These are phyloP conservation scores for Aspergillaceae sp. DNA, from an alignment of 2,329 filamentous ascomycete genomes.

Conservation along the genomic window DNA sequence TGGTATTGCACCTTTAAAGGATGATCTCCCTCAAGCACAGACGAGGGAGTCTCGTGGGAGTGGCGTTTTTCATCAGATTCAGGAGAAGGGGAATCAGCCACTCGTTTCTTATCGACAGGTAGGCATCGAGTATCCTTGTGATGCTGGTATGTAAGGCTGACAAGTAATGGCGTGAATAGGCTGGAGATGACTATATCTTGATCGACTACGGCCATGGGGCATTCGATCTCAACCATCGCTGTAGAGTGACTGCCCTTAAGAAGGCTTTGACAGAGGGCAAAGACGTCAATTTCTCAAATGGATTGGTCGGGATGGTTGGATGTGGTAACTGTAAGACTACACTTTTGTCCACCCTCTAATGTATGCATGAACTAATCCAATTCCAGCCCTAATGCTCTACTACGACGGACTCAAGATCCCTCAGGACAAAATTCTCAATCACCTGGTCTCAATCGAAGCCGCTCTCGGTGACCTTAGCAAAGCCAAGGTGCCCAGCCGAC, in stretches of 20 bases:
- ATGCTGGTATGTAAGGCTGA: too few relatives aligned
- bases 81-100: constrained; percentile 28
- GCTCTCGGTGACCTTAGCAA: constrained; percentile 32
- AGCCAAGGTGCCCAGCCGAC: constrained; percentile 36
- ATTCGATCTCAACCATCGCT: constrained; percentile 51
- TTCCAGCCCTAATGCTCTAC: constrained; percentile 35
- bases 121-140: not conserved
- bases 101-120: constrained; percentile 36
- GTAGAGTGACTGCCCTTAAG: constrained; percentile 47
- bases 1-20: constrained; percentile 24
- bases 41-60: constrained; percentile 16
- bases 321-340: constrained; percentile 33
- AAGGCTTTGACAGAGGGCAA: constrained; percentile 34
- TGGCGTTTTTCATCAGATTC: constrained; percentile 28
- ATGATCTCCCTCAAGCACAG: constrained; percentile 12
- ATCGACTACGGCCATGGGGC: constrained; percentile 51
- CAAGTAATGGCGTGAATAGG: constrained; percentile 17
- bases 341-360: not conserved
- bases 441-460: constrained; percentile 31
- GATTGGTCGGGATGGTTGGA: constrained; percentile 45
- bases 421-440: constrained; percentile 28
- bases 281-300: constrained; percentile 30
- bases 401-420: constrained; percentile 37
- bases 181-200: constrained; percentile 45
- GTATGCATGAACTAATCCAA: too few relatives aligned